Conservation (phyloP, 1,139 yeast species). For the Sporopachydermia cereana region DNA sequence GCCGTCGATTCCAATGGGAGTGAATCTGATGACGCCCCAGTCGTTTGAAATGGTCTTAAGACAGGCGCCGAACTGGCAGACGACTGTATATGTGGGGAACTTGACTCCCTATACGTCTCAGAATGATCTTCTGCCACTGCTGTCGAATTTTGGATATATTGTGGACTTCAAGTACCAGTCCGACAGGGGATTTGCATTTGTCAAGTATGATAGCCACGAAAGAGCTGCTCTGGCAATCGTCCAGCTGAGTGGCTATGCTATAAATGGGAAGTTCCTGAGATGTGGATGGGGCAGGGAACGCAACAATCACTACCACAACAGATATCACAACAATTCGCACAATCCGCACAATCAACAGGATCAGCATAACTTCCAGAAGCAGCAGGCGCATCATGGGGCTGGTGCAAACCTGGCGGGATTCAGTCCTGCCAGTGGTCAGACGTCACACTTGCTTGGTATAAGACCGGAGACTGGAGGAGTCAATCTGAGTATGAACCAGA, state of each 20-base stretch:
- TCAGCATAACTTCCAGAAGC: background rate
- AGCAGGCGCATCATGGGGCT: background rate
- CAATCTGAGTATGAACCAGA: background rate
- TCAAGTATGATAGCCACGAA: conserved; percentile 76
- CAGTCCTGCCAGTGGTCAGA: too few relatives aligned
- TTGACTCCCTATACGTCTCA: conserved; percentile 68
- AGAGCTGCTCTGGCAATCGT: conserved; percentile 83
- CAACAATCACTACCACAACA: conserved; percentile 22
- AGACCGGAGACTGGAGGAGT: background rate
- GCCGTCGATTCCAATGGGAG: conserved; percentile 7
- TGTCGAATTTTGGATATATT: conserved; percentile 72
- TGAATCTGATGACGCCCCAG: conserved; percentile 32
- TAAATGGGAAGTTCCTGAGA: conserved; percentile 70
- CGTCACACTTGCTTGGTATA: too few relatives aligned
- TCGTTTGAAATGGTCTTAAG: conserved; percentile 59
- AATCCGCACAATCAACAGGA: background rate
- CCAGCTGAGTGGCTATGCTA: conserved; percentile 60
- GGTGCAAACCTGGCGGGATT: background rate
- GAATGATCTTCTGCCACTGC: conserved; percentile 60
- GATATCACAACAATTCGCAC: background rate
- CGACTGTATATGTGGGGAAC: conserved; percentile 85
- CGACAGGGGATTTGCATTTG: conserved; percentile 78
- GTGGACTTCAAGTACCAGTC: conserved; percentile 74
- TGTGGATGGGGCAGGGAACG: conserved; percentile 84
- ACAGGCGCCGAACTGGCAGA: conserved; percentile 74